These are phyloP conservation scores for Penicillium rolfsii DNA, from an alignment of 2,329 filamentous ascomycete species.

Conservation along the genomic window DNA sequence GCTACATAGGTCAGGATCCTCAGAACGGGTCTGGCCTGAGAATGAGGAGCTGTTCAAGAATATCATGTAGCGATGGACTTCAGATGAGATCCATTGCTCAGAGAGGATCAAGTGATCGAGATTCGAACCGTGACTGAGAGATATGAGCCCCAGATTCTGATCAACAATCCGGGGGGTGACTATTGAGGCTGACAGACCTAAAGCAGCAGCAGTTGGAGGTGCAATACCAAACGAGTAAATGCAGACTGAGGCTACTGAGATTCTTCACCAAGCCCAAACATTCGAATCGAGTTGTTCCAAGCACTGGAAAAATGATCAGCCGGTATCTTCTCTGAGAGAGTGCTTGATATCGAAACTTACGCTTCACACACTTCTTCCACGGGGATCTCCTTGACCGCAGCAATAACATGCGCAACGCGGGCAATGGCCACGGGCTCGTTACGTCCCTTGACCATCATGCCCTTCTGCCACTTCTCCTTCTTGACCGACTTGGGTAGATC, in stretches of 20 bases:
- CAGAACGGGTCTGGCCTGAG: neutral
- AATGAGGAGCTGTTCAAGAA: neutral
- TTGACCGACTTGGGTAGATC: conserved; percentile 81
- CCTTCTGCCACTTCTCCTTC: conserved; percentile 91
- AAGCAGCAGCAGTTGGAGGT: neutral
- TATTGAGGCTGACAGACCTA: neutral
- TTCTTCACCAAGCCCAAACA: conserved; percentile 71
- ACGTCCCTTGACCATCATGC: conserved; percentile 87
- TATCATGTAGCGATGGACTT: neutral
- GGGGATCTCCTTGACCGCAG: conserved; percentile 76
- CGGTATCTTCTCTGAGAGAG: neutral
- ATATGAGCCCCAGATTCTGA: neutral
- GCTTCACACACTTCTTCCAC: conserved; percentile 85
- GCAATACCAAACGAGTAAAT: neutral
- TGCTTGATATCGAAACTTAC: conserved; percentile 46
- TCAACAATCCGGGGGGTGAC: neutral
- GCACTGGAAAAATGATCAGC: conserved; percentile 52
- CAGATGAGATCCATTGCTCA: neutral
- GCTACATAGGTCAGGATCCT: neutral
- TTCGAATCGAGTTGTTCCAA: conserved; percentile 77
- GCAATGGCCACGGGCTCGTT: conserved; percentile 91
- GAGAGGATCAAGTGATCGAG: neutral
- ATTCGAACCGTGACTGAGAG: no score
- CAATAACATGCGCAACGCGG: conserved; percentile 85
- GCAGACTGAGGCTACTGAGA: conserved; percentile 5